Evolutionary conservation across 805 yeast species (phyloP), one percentile per base, ranked within the genome.

Genomic region (Candida namnaoensis): DNA sequence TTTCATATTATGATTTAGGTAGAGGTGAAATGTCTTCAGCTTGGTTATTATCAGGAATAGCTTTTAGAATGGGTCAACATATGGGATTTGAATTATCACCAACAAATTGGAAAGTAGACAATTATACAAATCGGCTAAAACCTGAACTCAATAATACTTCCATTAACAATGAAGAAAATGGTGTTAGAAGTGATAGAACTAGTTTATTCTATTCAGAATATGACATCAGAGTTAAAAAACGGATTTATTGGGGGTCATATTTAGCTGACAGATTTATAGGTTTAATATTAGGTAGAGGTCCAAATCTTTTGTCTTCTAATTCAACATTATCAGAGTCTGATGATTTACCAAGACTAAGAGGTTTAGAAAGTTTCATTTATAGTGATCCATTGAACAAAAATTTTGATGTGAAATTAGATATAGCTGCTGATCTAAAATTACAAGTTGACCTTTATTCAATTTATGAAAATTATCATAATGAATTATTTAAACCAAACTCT

Each of bases 201-300:
- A 60, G 61, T 34, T 54, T 72, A 38, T 7, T 34, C 11, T 34
- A 14, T 19, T 62, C 69, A n/a, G 66, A 69, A 30, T 66, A 77
- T 39, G 80, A 77, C 47, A 64, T 72, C 14, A 76, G 71, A 35
- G 76, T 79, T 41, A 64, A 82, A 44, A 69, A 78, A 39, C 61
- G 86, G 44, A 74, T 79, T 10, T 76, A 74, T 53, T 79, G 86
- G 86, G 85, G 85, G 4, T 71, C 79, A 39, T 79, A 72, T 54
- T 61, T 78, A 43, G 80, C 80, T 3, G 86, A 79, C 54, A 83
- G 77, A 52, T 74, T 78, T 49, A 74, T 78, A 32, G 72, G 81
- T 51, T 58, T 78, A 33, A 61, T 78, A 39, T 57, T 78, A 38
- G 86, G 86, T 4, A 59, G 83, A 40, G n/a, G n/a, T n/a, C n/a